Evolutionary conservation across 176 grass and related monocot species (phyloP).

Genomic region (Typha latifolia): DNA sequence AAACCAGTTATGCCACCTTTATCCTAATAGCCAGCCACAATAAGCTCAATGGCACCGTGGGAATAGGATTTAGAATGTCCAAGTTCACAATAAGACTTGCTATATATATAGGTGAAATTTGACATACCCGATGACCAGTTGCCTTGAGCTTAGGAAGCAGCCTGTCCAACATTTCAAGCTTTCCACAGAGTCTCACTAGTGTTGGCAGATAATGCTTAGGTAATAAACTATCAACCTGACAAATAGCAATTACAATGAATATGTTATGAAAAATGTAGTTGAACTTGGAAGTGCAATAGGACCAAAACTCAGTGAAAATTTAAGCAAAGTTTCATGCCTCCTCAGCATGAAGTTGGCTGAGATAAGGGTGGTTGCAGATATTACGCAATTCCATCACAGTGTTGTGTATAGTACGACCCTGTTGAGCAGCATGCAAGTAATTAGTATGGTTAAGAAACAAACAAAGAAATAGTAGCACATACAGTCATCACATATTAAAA

Average conservation of each 20-base stretch:
- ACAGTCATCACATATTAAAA: not conserved
- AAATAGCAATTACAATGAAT: constrained; percentile 22
- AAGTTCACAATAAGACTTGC: not conserved
- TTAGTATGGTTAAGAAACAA: constrained; percentile 22
- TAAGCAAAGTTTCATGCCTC: constrained; percentile 43
- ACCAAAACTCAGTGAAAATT: constrained; percentile 3
- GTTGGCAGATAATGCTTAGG: constrained; percentile 87
- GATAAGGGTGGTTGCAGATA: constrained; percentile 98
- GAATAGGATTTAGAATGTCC: too few species aligned
- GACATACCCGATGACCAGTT: constrained; percentile 79
- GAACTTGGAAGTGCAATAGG: constrained; percentile 7
- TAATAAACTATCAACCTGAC: constrained; percentile 78
- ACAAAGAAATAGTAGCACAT: constrained; percentile 20
- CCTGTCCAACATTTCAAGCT: constrained; percentile 97
- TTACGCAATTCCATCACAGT: constrained; percentile 98
- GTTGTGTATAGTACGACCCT: constrained; percentile 90
- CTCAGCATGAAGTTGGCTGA: constrained; percentile 91
- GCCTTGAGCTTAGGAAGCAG: constrained; percentile 92
- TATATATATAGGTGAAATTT: constrained; percentile 2
- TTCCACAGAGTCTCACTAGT: constrained; percentile 88
- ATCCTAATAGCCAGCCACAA: too few species aligned
- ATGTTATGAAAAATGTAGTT: not conserved
- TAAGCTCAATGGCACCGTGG: too few species aligned
- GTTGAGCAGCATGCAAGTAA: constrained; percentile 17
- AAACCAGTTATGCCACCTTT: too few species aligned